Evolutionary conservation across 805 yeast genomes (phyloP).

Genomic region (Ogataea henricii): DNA sequence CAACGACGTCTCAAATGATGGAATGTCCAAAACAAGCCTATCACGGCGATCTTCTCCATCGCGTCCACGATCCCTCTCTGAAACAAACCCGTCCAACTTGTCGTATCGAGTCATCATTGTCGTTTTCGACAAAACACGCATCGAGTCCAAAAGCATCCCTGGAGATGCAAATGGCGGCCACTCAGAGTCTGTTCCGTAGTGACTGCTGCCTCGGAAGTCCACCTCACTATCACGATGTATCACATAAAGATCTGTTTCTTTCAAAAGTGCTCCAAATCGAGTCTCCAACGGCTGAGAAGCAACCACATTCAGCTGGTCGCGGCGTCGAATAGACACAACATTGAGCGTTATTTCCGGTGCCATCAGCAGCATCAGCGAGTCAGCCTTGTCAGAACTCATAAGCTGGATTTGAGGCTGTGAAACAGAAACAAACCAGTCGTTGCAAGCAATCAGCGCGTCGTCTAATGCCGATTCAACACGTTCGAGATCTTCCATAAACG

Average conservation of each 20-base stretch:
- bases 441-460: conserved; percentile 39
- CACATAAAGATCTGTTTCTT: conserved; percentile 72
- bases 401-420: conserved; percentile 84
- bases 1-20: conserved; percentile 64
- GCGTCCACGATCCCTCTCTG: conserved; percentile 1
- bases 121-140: conserved; percentile 62
- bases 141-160: conserved; percentile 47
- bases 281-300: conserved; percentile 50
- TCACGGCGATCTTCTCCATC: conserved; percentile 36
- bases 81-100: conserved; percentile 45
- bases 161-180: conserved; percentile 95
- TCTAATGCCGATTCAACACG: conserved; percentile 7
- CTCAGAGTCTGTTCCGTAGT: conserved; percentile 22
- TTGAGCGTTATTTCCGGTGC: conserved; percentile 72
- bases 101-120: conserved; percentile 64
- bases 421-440: conserved; percentile 66
- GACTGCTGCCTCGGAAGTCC: not conserved
- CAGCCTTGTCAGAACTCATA: conserved; percentile 50
- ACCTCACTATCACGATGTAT: conserved; percentile 52
- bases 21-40: conserved; percentile 63
- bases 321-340: conserved; percentile 61
- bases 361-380: conserved; percentile 65
- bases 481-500: conserved; percentile 2
- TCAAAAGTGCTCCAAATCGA: conserved; percentile 67
- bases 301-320: conserved; percentile 15